Conservation (phyloP, 2,329 filamentous ascomycete species). For the Cyanodermella asteris region DNA sequence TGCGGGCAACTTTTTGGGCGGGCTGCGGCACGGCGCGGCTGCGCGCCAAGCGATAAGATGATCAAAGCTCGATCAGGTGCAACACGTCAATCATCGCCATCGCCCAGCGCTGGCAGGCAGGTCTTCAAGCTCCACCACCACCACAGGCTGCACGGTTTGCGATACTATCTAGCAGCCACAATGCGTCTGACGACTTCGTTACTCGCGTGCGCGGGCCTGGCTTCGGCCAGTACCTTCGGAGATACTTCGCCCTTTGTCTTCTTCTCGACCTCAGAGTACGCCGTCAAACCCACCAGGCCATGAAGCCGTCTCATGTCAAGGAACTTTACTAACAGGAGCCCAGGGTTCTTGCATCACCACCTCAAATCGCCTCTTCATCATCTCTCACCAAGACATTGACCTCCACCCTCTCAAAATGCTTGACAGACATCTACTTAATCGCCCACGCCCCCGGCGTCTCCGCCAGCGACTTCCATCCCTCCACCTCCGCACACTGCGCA, state of each 20-base stretch:
- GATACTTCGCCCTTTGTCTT: constrained; percentile 80
- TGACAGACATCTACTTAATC: constrained; percentile 55
- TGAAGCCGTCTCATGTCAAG: constrained; percentile 3
- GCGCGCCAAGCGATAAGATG: too few species aligned
- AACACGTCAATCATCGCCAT: too few species aligned
- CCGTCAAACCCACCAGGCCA: background rate
- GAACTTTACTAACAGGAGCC: constrained; percentile 10
- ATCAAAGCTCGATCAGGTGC: too few species aligned
- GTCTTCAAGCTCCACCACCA: too few species aligned
- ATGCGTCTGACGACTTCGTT: too few species aligned
- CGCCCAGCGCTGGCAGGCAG: too few species aligned
- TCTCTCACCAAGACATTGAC: constrained; percentile 21
- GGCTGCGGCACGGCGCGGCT: too few species aligned
- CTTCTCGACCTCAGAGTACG: constrained; percentile 66
- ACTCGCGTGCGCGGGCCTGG: constrained; percentile 24
- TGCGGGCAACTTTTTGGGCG: too few species aligned
- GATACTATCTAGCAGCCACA: too few species aligned
- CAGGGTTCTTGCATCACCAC: constrained; percentile 19
- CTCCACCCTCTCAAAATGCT: constrained; percentile 38
- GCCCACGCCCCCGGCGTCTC: constrained; percentile 57
- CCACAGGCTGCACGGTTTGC: too few species aligned
- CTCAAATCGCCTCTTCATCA: constrained; percentile 21
- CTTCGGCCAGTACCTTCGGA: constrained; percentile 48
- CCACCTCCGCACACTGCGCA: too few species aligned
- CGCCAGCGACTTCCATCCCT: constrained; percentile 46